Percentiles rank a stretch among this genome's conserved stretches.
These are phyloP conservation scores for Pisolithus tinctorius DNA, from an alignment of 768 basidiomycete genomes.

Conservation along the genomic window DNA sequence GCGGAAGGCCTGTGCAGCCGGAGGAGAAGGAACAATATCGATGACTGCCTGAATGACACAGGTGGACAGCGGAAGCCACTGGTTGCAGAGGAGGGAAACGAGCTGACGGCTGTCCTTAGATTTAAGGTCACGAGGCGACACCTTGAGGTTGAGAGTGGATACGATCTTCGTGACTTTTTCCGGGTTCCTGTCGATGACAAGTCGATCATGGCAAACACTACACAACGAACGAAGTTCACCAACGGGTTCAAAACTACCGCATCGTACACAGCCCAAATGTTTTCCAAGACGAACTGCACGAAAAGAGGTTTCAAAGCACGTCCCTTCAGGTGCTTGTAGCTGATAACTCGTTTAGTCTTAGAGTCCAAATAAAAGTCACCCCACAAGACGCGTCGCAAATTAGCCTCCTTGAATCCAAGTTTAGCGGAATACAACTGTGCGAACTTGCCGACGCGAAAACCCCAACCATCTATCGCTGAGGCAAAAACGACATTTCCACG, in stretches of 20 bases:
- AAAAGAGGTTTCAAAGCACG: slow-evolving; percentile 89
- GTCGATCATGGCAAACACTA: slow-evolving; percentile 6
- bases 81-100: slow-evolving; percentile 81
- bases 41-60: slow-evolving; percentile 88
- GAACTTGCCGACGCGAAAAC: slow-evolving; percentile 90
- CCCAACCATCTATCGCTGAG: slow-evolving; percentile 96
- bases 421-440: slow-evolving; percentile 88
- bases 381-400: slow-evolving; percentile 85
- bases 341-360: slow-evolving; percentile 89
- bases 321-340: slow-evolving; percentile 83
- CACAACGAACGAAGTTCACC: slow-evolving; percentile 28
- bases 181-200: slow-evolving; percentile 53
- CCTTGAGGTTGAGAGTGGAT: slow-evolving; percentile 69
- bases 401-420: slow-evolving; percentile 84
- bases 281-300: slow-evolving; percentile 95
- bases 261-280: slow-evolving; percentile 96
- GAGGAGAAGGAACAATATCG: slow-evolving; percentile 88
- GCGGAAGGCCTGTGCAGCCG: slow-evolving; percentile 70
- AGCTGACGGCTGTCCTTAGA: slow-evolving; percentile 85
- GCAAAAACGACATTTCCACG: slow-evolving; percentile 95
- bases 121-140: slow-evolving; percentile 83
- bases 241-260: slow-evolving; percentile 85
- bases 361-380: slow-evolving; percentile 97
- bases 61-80: slow-evolving; percentile 94
- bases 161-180: slow-evolving; percentile 90